Percentiles rank a stretch among this genome's conserved stretches.
Evolutionary conservation across 1,284 basidiomycete species (phyloP).

Genomic region (Ustilago sp.): DNA sequence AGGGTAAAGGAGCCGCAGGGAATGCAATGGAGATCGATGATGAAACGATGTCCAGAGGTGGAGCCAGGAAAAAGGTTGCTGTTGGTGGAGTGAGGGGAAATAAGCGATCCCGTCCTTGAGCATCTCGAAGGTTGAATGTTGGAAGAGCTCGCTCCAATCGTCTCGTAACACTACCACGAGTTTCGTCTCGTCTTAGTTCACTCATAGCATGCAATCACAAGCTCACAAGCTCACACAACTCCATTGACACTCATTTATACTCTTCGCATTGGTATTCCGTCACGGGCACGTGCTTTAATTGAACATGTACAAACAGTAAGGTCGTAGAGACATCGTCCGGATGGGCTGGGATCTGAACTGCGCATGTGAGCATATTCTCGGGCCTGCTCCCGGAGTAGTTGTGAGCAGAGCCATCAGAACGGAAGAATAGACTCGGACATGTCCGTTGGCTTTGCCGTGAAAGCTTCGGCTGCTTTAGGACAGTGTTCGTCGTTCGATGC

Average conservation of each 20-base stretch:
- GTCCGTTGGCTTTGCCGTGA: slow-evolving; percentile 36
- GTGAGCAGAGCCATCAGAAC: slow-evolving; percentile 14
- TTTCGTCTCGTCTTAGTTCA: background rate
- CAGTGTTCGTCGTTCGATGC: slow-evolving; percentile 71
- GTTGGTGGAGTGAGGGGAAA: slow-evolving; percentile 25
- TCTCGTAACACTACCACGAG: background rate
- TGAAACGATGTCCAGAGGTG: background rate
- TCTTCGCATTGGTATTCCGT: background rate
- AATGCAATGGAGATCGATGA: slow-evolving; percentile 50
- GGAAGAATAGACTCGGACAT: slow-evolving; percentile 40
- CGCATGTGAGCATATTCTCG: background rate
- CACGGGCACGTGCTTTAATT: slow-evolving; percentile 3
- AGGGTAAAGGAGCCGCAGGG: slow-evolving; percentile 16
- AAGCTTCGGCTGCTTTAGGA: slow-evolving; percentile 42
- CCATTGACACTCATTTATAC: background rate
- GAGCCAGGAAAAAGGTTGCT: slow-evolving; percentile 27
- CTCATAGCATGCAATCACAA: slow-evolving; percentile 1
- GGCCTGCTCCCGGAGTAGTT: too few species aligned
- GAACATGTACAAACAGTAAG: slow-evolving; percentile 6
- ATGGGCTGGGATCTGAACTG: background rate
- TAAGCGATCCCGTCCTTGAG: slow-evolving; percentile 42
- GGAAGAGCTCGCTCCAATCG: too few species aligned
- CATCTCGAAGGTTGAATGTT: background rate
- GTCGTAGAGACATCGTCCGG: background rate
- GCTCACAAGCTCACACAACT: background rate